Evolutionary conservation across 2,329 filamentous ascomycete species (phyloP).

Genomic region (Claviceps citrina): DNA sequence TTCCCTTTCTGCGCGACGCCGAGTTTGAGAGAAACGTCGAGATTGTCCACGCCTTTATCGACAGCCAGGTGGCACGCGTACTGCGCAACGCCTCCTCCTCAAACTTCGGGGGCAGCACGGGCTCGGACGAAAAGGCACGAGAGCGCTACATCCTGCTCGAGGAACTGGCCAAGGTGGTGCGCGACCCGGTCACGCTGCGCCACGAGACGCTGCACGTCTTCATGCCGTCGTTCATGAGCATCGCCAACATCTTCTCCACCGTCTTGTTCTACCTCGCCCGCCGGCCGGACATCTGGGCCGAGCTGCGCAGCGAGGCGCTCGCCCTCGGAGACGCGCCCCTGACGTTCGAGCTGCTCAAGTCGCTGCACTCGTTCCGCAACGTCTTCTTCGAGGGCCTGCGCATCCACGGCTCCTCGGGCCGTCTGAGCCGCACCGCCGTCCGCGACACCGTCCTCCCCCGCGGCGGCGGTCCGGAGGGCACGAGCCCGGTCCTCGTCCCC

Average conservation of each 20-base stretch:
- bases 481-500: conserved; percentile 1
- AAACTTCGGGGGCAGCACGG: no score
- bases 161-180: not conserved
- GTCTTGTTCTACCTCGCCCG: conserved; percentile 2
- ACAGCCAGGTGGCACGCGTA: conserved; percentile 1
- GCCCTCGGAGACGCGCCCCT: not conserved
- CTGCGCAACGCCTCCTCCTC: not conserved
- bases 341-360: conserved; percentile 1
- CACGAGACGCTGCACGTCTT: conserved; percentile 3
- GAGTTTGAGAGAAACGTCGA: conserved; percentile 1
- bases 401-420: conserved; percentile 2
- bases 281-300: not conserved
- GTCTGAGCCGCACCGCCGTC: conserved; percentile 2
- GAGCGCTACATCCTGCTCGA: conserved; percentile 1
- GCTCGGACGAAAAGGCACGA: not conserved
- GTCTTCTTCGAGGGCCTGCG: conserved; percentile 1
- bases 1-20: not conserved
- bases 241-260: conserved; percentile 1
- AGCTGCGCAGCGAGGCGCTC: not conserved
- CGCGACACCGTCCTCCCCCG: conserved; percentile 4
- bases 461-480: conserved; percentile 2
- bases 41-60: conserved; percentile 2
- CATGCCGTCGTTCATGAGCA: conserved; percentile 2
- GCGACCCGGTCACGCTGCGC: not conserved
- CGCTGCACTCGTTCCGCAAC: conserved; percentile 2